Percentiles rank a stretch among this genome's conserved stretches.
Conservation (phyloP, 371 early-diverging fungal genomes). For the Mortierella polycephala region DNA sequence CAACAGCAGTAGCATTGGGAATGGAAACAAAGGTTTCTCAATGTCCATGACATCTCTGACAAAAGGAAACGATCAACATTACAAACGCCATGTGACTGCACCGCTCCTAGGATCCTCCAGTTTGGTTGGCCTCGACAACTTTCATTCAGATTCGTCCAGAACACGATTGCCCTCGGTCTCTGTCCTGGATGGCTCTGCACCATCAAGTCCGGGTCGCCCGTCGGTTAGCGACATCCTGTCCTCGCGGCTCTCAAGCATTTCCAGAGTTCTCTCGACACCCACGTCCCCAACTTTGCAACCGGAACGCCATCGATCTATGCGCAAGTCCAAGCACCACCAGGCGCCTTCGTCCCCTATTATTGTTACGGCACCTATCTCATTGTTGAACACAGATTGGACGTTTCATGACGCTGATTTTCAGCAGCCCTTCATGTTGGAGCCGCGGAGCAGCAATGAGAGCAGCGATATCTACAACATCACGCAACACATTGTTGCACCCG, state of each 20-base stretch:
- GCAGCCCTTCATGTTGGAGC: neutral
- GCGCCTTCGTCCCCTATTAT: neutral
- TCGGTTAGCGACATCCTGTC: constrained; percentile 8
- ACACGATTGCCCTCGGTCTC: constrained; percentile 22
- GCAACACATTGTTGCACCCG: constrained; percentile 37
- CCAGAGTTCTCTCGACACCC: neutral
- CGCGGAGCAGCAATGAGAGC: neutral
- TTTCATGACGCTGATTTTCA: constrained; percentile 18
- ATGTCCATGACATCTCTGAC: constrained; percentile 34
- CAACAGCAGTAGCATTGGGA: neutral
- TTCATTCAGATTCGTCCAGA: constrained; percentile 5
- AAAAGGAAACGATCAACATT: constrained; percentile 6
- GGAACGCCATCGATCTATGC: too few species aligned
- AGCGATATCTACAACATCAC: constrained; percentile 8
- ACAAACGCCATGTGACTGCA: neutral
- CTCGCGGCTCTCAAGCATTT: neutral
- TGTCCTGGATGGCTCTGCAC: constrained; percentile 8
- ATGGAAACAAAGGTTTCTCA: constrained; percentile 9
- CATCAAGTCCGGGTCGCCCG: neutral
- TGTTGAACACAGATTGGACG: constrained; percentile 6
- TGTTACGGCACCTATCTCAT: constrained; percentile 6
- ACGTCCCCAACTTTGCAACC: neutral
- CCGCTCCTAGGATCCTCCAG: neutral
- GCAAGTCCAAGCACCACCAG: neutral
- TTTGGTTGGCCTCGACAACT: neutral